A percentile compares a stretch with the other conserved stretches of the same genome.
These are phyloP conservation scores for Trichophyton verrucosum DNA, from an alignment of 2,329 filamentous ascomycete genomes.

Conservation along the genomic window DNA sequence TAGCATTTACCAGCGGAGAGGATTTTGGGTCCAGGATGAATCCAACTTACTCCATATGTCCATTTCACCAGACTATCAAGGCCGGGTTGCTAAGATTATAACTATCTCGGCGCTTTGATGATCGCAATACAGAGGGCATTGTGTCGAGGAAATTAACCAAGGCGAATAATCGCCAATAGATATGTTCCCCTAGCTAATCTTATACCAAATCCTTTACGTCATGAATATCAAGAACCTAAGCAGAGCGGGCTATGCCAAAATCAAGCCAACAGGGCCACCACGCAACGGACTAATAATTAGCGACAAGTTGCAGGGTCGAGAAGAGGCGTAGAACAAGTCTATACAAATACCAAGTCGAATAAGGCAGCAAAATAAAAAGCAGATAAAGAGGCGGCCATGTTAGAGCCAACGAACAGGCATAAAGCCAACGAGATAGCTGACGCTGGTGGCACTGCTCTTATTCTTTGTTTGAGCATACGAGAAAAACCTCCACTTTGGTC, in stretches of 20 bases:
- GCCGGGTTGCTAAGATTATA: background rate
- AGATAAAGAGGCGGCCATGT: background rate
- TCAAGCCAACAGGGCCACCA: background rate
- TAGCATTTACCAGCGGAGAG: background rate
- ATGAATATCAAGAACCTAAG: background rate
- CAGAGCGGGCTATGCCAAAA: background rate
- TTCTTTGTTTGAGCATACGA: slow-evolving; percentile 3
- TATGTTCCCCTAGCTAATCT: background rate
- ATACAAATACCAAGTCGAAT: background rate
- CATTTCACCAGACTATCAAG: background rate
- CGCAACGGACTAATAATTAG: background rate
- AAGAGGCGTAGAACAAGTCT: background rate
- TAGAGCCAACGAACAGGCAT: background rate
- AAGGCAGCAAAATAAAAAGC: background rate
- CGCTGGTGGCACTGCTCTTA: background rate
- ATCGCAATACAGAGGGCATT: background rate
- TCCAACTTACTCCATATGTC: too few relatives aligned
- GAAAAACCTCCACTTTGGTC: slow-evolving; percentile 1
- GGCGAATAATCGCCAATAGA: background rate
- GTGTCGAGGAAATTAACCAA: background rate
- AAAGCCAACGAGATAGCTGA: too few relatives aligned
- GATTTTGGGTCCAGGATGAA: background rate
- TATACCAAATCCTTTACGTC: background rate
- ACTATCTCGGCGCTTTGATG: background rate
- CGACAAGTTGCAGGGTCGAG: background rate